Percentiles rank a stretch among this genome's conserved stretches.
phyloP scores from a whole-genome alignment of 495 filamentous ascomycete species.

The Penicillium roqueforti region DNA sequence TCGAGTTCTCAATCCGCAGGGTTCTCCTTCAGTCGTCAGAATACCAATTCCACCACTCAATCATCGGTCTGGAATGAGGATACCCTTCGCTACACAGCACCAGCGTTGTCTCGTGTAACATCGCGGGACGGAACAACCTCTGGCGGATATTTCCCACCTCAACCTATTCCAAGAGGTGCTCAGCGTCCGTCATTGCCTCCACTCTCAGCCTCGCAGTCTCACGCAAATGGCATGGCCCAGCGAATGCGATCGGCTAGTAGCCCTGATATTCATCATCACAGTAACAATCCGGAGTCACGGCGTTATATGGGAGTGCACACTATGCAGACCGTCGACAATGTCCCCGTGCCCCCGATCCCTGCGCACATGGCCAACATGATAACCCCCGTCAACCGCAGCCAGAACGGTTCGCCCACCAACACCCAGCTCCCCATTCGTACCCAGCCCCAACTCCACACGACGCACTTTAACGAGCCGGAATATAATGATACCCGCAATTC shows the following conservation, averaged over 20 bases:
- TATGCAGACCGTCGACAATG: constrained; percentile 62
- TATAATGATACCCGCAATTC: constrained; percentile 31
- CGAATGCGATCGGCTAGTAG: constrained; percentile 67
- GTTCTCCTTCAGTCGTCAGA: constrained; percentile 75
- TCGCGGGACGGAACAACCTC: constrained; percentile 70
- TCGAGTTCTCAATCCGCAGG: constrained; percentile 70
- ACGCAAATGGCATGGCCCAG: constrained; percentile 49
- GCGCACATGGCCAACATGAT: constrained; percentile 56
- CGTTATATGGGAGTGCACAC: constrained; percentile 54
- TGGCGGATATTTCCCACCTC: constrained; percentile 49
- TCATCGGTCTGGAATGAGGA: constrained; percentile 60
- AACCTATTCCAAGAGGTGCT: constrained; percentile 58
- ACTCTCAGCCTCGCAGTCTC: constrained; percentile 55
- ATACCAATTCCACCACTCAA: constrained; percentile 48
- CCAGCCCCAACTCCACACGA: constrained; percentile 29
- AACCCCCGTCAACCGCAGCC: constrained; percentile 61
- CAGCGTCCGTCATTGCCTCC: constrained; percentile 81
- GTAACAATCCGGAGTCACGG: constrained; percentile 35
- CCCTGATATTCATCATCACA: constrained; percentile 60
- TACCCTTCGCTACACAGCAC: constrained; percentile 77
- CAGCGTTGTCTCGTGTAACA: constrained; percentile 71
- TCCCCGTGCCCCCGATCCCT: constrained; percentile 61
- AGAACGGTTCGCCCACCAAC: constrained; percentile 61
- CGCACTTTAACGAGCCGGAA: constrained; percentile 41
- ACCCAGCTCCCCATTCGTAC: constrained; percentile 45